Percentiles rank a stretch among this genome's conserved stretches.
These are phyloP conservation scores for Globisporangium paroecandrum DNA, from an alignment of 352 stramenopile species.

Conservation along the genomic window DNA sequence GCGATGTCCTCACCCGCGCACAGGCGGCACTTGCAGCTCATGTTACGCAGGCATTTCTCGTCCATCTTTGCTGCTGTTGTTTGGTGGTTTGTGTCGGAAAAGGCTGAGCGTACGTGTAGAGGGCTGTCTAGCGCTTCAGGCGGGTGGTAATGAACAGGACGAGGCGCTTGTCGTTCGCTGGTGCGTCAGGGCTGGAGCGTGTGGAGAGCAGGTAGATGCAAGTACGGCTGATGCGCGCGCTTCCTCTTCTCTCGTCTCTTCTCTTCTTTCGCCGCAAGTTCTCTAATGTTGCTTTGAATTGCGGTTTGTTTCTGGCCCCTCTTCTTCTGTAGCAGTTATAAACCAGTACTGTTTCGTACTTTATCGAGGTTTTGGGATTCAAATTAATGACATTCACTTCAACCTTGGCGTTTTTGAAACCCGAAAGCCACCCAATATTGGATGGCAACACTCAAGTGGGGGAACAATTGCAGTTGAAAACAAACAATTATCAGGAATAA, in stretches of 20 bases:
- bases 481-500: not conserved
- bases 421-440: not conserved
- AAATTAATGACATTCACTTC: slow-evolving; percentile 3
- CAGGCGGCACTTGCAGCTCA: slow-evolving; percentile 83
- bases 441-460: not conserved
- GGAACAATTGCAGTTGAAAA: not conserved
- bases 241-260: not conserved
- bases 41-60: slow-evolving; percentile 82
- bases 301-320: not conserved
- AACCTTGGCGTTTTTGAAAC: not conserved
- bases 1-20: slow-evolving; percentile 80
- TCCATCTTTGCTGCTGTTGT: slow-evolving; percentile 35
- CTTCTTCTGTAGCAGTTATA: not conserved
- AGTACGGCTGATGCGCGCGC: not conserved
- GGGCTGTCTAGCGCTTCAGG: not conserved
- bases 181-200: not conserved
- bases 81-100: not conserved
- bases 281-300: slow-evolving; percentile 3
- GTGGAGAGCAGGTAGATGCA: not conserved
- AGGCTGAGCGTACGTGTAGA: no score
- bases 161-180: not conserved
- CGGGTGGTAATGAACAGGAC: not conserved
- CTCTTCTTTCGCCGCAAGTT: slow-evolving; percentile 5
- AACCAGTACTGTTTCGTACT: slow-evolving; percentile 3
- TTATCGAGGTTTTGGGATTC: not conserved